A percentile compares a stretch with the other conserved stretches of the same genome.
Evolutionary conservation across 176 grass and related monocot genomes (phyloP).

Genomic region (Pharus latifolius): DNA sequence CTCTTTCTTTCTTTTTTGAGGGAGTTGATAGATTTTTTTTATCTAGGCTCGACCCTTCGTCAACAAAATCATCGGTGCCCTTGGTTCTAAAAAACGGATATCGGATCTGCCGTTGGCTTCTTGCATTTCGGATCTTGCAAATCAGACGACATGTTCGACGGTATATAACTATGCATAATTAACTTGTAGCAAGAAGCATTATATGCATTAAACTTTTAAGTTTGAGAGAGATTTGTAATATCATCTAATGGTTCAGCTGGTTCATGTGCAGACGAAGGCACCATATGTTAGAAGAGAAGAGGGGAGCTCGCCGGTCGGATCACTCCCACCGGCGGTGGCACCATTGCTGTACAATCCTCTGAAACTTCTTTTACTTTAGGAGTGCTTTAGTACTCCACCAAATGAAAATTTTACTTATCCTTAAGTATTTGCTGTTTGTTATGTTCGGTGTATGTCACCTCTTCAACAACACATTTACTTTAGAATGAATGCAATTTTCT

Average conservation of each 20-base stretch:
- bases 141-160: not conserved
- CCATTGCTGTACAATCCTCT: conserved; percentile 45
- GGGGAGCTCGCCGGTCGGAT: not conserved
- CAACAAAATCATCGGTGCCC: not conserved
- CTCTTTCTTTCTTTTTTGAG: too few relatives aligned
- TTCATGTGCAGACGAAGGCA: conserved; percentile 26
- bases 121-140: not conserved
- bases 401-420: too few relatives aligned
- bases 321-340: not conserved
- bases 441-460: too few relatives aligned
- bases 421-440: too few relatives aligned
- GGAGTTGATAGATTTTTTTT: not conserved
- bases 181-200: not conserved
- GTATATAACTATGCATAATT: not conserved
- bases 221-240: not conserved
- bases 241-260: not conserved
- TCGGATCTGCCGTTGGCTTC: not conserved
- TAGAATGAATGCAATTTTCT: too few relatives aligned
- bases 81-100: not conserved
- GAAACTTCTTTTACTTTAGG: too few relatives aligned
- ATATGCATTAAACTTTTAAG: not conserved
- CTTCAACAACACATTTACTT: too few relatives aligned
- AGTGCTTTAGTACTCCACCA: too few relatives aligned
- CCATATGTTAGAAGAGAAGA: conserved; percentile 11
- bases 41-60: not conserved